Conservation (phyloP, 257 asterid species). For the Schizonepeta tenuifolia region DNA sequence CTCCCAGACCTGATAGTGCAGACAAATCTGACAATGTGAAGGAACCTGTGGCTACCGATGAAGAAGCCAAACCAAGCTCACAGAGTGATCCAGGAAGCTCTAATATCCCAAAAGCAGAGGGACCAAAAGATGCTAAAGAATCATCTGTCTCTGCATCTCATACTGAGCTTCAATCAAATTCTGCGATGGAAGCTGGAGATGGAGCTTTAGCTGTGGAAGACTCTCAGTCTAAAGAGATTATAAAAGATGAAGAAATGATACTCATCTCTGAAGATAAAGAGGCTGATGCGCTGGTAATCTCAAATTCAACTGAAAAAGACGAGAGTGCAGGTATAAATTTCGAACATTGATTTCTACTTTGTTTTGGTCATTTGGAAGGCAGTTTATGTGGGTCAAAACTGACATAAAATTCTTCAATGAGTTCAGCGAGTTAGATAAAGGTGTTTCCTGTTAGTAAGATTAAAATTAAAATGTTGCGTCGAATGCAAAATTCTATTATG, state of each 20-base stretch:
- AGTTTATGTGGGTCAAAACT: constrained; percentile 8
- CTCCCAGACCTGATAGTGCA: constrained; percentile 38
- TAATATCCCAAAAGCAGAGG: constrained; percentile 44
- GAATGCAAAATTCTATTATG: background rate
- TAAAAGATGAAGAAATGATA: constrained; percentile 55
- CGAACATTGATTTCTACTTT: constrained; percentile 14
- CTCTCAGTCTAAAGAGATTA: constrained; percentile 49
- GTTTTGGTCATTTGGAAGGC: constrained; percentile 21
- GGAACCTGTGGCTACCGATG: constrained; percentile 38
- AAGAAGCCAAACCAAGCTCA: constrained; percentile 41
- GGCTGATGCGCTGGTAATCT: constrained; percentile 40
- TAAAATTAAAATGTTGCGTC: constrained; percentile 10
- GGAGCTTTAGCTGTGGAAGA: constrained; percentile 42
- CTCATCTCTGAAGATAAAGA: constrained; percentile 54
- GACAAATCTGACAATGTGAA: constrained; percentile 48
- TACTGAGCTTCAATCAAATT: constrained; percentile 52
- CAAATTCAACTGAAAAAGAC: constrained; percentile 50
- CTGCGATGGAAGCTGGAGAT: constrained; percentile 59
- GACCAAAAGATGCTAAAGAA: constrained; percentile 44
- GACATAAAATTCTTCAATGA: constrained; percentile 6
- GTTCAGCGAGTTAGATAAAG: constrained; percentile 2
- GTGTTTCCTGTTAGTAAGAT: background rate
- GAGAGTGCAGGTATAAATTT: constrained; percentile 49
- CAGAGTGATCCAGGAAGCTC: constrained; percentile 46
- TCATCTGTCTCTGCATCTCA: constrained; percentile 49